Base-by-base conservation (phyloP, 2,329 filamentous ascomycete species). In the Cercospora zeina region DNA sequence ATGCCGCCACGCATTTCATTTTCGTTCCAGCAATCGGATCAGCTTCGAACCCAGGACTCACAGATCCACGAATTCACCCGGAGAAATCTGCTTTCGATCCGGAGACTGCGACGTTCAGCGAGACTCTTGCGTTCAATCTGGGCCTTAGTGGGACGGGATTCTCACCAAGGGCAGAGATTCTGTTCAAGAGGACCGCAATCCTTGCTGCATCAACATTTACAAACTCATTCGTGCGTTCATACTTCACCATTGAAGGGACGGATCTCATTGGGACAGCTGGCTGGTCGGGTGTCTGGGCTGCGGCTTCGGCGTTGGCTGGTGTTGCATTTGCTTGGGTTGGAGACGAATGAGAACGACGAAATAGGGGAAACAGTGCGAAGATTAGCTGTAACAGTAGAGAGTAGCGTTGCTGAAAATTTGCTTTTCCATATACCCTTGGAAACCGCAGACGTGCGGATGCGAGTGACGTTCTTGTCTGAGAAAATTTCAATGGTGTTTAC, bases 251-350 rank as follows among this genome's bases (percentile, higher is more conserved):
- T 19, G 80, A 85, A 49, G 89, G 90, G 4, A 85, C 91, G 10
- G 89, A 93, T 70, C 65, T 84, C 3, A 69, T 79, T 0, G 93
- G 93, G 10, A 90, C 92, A 1, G 77, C 81, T 2, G 85, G 83
- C 0, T 97, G 92, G 81, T 87, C 89, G 1, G 79, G 80, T 21
- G 80, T 93, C 36, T 97, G 91, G 91, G 85, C 84, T n/a, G 70
- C 82, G 21, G 89, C 88, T 6, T 83, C 85, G 3, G 73, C 83
- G 11, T 72, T 87, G 58, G 83, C 85, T 2, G 89, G 88, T 76
- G 81, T 68, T 73, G 84, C 73, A 75, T 83, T 73, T 79, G 76
- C 74, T 10, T 83, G 80, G 79, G 77, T 83, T 13, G 81, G 78
- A 11, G 76, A 81, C 54, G 70, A 70, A 61, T 70, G 42, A 47